Evolutionary conservation across 2,329 filamentous ascomycete genomes (phyloP), one percentile per base, ranked within the genome.

Genomic region (Botrytis deweyae): DNA sequence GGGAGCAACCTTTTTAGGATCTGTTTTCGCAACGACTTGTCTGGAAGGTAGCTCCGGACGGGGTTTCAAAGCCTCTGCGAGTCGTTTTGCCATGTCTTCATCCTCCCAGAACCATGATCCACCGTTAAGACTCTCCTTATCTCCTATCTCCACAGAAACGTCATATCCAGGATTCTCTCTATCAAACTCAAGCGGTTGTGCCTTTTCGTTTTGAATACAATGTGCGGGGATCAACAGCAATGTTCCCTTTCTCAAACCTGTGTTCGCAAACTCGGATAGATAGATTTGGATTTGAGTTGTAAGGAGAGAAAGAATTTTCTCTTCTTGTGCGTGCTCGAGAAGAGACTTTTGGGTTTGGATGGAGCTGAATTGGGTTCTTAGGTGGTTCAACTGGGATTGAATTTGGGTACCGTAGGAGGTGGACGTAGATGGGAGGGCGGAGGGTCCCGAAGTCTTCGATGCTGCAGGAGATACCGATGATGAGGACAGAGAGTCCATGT

Each of bases 191-290:
- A 76, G 72, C 7, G 78, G 79, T 20, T 74, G n/a, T 18, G 78
- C 79, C 40, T 78, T 75, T 33, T 76, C 70, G 4, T 77, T 76
- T 38, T 75, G 64, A 1, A 80, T 29, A 25, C 75, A 79, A 20
- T 66, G 72, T 25, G 75, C 74, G 1, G 80, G 79, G 49, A 80
- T 76, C 10, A 81, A 74, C 25, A 80, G 78, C 12, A 81, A 72
- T 0, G 77, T 79, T 10, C 79, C 80, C 68, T 72, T 75, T 20
- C 58, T 59, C 4, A 76, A 73, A 4, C 78, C 77, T 0, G 78
- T 77, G 20, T 75, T 75, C 44, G 77, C 77, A 66, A 79, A 80
- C 36, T 76, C 75, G 22, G 76, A 78, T 70, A 81, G 75, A 72
- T 78, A 81, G 42, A 52, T 49, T 69, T 80, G 78, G 55, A 80